Base-by-base conservation (phyloP, 2,329 filamentous ascomycete genomes). In the Daldinia eschscholtzii region DNA sequence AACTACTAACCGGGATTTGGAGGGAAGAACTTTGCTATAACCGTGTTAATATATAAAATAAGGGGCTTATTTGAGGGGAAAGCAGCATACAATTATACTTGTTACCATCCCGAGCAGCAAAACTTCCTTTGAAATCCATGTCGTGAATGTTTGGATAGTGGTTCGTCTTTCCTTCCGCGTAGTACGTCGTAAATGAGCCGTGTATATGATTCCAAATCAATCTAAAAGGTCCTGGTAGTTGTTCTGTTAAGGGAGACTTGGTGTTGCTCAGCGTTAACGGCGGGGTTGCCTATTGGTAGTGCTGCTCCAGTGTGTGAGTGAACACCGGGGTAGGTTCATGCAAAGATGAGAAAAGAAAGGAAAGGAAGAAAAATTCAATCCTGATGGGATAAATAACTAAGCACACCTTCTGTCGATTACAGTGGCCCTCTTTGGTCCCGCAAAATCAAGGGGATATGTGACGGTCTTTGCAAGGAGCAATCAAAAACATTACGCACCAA, bases 401-500 rank as follows among this genome's bases (percentile, higher is more conserved):
- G 23, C 23, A 28, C 44, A 7, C 20, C 28, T 28, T 6, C 12
- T 28, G 44, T 28, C 6, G 12, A 15, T 48, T 15, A 48, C 12
- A 26, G 20, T 23, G 18, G 12, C 5, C 7, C 15, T 48, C 5
- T 48, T 5, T n/a, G 33, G 28, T 18, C 10, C 6, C 15, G 46
- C 18, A 26, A 18, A 33, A 52, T 26, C 6, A 33, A 52, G 46
- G 28, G 15, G 26, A 18, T 18, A 6, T n/a, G 50, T 9, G 37
- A 28, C 18, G 18, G 37, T 56, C 61, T 68, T 67, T 66, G 64
- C 20, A 57, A 30, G 55, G 63, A 66, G 50, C 59, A 69, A 61
- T 37, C 59, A 60, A 56, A 63, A 66, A 28, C n/a, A 53, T 41
- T 4, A 39, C 18, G 53, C 15, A 33, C 56, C 4, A 52, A 52